phyloP scores from a whole-genome alignment of 2,329 filamentous ascomycete genomes.

The Cytospora paraplurivora region DNA sequence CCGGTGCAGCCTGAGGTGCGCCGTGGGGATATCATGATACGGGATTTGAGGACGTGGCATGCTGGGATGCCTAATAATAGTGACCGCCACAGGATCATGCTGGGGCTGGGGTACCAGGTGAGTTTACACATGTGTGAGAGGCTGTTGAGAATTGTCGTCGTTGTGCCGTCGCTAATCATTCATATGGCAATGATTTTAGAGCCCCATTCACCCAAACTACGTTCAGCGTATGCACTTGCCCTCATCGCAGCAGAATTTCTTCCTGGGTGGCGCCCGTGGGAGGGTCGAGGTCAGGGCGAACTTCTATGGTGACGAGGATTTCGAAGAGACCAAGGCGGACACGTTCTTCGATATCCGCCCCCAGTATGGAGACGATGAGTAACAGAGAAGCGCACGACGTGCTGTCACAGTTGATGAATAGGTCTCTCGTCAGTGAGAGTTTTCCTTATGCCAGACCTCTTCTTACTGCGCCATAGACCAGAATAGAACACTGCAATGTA shows the following conservation, averaged over 20 bases:
- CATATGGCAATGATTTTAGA: slow-evolving; percentile 16
- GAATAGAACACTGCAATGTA: too few species aligned
- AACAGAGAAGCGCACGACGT: neutral
- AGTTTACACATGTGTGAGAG: neutral
- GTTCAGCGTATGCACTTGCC: slow-evolving; percentile 31
- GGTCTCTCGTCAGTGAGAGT: too few species aligned
- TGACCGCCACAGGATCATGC: slow-evolving; percentile 34
- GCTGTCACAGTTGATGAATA: too few species aligned
- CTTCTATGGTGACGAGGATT: slow-evolving; percentile 28
- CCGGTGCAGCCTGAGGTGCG: slow-evolving; percentile 34
- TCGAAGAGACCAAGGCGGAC: slow-evolving; percentile 24
- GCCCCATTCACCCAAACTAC: slow-evolving; percentile 31
- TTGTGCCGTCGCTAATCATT: neutral
- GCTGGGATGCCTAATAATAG: slow-evolving; percentile 39
- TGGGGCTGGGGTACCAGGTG: slow-evolving; percentile 35
- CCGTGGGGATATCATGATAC: slow-evolving; percentile 37
- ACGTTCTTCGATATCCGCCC: slow-evolving; percentile 29
- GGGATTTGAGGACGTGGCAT: slow-evolving; percentile 38
- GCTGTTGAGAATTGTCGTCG: neutral
- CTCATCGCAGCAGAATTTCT: slow-evolving; percentile 28
- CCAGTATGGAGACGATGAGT: slow-evolving; percentile 14
- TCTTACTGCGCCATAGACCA: too few species aligned
- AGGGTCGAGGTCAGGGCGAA: slow-evolving; percentile 31
- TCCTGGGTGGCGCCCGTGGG: slow-evolving; percentile 26
- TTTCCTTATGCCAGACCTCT: too few species aligned